A percentile compares a stretch with the other conserved stretches of the same genome.
Evolutionary conservation across 2,329 filamentous ascomycete species (phyloP).

Genomic region (Verticillium isaacii): DNA sequence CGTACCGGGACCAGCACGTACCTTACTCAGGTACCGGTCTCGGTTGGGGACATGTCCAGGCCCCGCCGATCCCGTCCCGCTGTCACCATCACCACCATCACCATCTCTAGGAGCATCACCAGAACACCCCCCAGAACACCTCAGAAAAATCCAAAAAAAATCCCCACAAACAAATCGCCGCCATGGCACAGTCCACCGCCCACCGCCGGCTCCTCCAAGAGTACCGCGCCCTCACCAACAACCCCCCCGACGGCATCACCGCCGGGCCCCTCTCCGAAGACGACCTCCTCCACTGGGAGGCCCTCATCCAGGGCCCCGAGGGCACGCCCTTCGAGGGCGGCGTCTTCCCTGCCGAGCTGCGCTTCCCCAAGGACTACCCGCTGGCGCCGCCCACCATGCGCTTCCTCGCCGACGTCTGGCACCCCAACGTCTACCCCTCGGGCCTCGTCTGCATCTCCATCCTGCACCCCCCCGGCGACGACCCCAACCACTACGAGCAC

Average conservation of each 20-base stretch:
- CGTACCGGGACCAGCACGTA: not conserved
- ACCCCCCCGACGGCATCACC: constrained; percentile 95
- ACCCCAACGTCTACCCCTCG: constrained; percentile 86
- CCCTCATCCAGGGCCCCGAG: constrained; percentile 89
- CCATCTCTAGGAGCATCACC: not conserved
- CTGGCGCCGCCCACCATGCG: constrained; percentile 93
- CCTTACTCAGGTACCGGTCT: not conserved
- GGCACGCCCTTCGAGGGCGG: constrained; percentile 95
- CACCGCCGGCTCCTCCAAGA: constrained; percentile 88
- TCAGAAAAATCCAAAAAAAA: not conserved
- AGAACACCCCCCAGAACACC: not conserved
- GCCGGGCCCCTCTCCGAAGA: constrained; percentile 91
- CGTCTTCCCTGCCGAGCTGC: constrained; percentile 90
- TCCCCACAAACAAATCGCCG: not conserved
- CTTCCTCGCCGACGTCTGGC: constrained; percentile 90
- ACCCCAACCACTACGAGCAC: constrained; percentile 97
- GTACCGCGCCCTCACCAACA: constrained; percentile 89
- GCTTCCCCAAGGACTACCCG: constrained; percentile 96
- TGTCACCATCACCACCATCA: not conserved
- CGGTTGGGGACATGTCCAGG: not conserved
- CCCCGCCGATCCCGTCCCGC: not conserved
- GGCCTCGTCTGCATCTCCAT: constrained; percentile 98
- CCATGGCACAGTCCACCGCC: constrained; percentile 57
- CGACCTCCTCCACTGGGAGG: constrained; percentile 95
- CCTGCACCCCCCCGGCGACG: constrained; percentile 90